Conservation (phyloP, 1,284 basidiomycete genomes). For the Boletus semigastroideus region DNA sequence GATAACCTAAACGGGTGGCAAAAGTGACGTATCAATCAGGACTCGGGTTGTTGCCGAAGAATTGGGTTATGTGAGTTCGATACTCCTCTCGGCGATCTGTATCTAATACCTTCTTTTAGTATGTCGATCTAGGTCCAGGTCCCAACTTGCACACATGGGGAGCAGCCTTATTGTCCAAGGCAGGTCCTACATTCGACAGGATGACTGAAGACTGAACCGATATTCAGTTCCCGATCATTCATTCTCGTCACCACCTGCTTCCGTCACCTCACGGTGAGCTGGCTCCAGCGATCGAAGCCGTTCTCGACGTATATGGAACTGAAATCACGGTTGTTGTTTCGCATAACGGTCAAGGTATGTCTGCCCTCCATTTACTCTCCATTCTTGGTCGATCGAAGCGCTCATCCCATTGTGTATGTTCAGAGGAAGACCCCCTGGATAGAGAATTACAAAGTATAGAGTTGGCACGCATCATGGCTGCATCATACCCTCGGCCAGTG, state of each 20-base stretch:
- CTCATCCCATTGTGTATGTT: neutral
- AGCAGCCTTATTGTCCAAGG: slow-evolving; percentile 80
- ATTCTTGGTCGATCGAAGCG: neutral
- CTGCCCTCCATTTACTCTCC: neutral
- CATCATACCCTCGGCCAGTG: slow-evolving; percentile 72
- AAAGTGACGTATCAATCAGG: slow-evolving; percentile 36
- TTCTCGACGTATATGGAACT: slow-evolving; percentile 82
- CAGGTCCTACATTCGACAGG: slow-evolving; percentile 17
- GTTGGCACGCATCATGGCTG: slow-evolving; percentile 78
- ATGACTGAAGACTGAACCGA: slow-evolving; percentile 1
- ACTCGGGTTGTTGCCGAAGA: slow-evolving; percentile 79
- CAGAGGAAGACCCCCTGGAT: slow-evolving; percentile 85
- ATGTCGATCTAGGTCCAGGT: slow-evolving; percentile 83
- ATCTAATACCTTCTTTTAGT: slow-evolving; percentile 39
- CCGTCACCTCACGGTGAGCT: slow-evolving; percentile 89
- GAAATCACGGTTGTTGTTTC: slow-evolving; percentile 82
- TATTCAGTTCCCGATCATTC: slow-evolving; percentile 85
- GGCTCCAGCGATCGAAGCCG: slow-evolving; percentile 89
- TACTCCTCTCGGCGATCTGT: neutral
- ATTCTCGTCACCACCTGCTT: slow-evolving; percentile 85
- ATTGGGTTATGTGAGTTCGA: slow-evolving; percentile 70
- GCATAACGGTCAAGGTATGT: slow-evolving; percentile 87
- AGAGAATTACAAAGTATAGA: slow-evolving; percentile 86
- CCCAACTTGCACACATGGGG: slow-evolving; percentile 94
- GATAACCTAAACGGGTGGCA: neutral